Evolutionary conservation across 1,284 basidiomycete species (phyloP), one percentile per base, ranked within the genome.

Genomic region (Cutaneotrichosporon curvatum): DNA sequence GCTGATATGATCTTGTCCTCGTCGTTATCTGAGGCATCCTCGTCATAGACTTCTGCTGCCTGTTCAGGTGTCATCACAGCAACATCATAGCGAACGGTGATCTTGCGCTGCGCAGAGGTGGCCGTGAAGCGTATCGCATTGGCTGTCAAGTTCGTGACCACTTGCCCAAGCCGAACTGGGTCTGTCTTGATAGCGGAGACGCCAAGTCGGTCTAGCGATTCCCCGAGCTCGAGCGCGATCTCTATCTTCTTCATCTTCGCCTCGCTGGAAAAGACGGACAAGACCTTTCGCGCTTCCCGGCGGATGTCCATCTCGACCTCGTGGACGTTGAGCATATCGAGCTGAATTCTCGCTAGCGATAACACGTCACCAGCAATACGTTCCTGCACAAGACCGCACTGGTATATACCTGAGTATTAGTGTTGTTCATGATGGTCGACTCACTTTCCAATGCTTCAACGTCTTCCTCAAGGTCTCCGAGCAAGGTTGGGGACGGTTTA

Each of bases 341-440:
- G 66, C 46, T 74, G 73, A 22, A 74, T 67, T 10, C 71, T 55
- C 0, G 71, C 70, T 1, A 74, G 54, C 0, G 70, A 70, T 4
- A 73, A 59, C n/a, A 73, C 65, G 41, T 74, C 73, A 33, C 68
- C 68, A 3, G 72, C 71, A 32, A 74, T 73, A 5, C 72, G 65
- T 43, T 71, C 70, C 55, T 74, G 72, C 1, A 70, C 63, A 14
- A 72, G 59, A 32, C 72, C 71, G 50, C 71, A 71, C 23, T 61
- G 61, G 34, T 63, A 59, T 42, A 64, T 63, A 15, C 48, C 48
- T 50, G 35, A 12, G 7, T 1, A 31, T 41, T 28, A 45, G 40
- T 31, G 9, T 19, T 28, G 25, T 28, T 6, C 6, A 6, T 11
- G 2, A 18, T 14, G 4, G 7, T 31, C n/a, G 4, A 47, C 49